Evolutionary conservation across 2,329 filamentous ascomycete species (phyloP), one percentile per base, ranked within the genome.

Genomic region (Phialophora expanda): DNA sequence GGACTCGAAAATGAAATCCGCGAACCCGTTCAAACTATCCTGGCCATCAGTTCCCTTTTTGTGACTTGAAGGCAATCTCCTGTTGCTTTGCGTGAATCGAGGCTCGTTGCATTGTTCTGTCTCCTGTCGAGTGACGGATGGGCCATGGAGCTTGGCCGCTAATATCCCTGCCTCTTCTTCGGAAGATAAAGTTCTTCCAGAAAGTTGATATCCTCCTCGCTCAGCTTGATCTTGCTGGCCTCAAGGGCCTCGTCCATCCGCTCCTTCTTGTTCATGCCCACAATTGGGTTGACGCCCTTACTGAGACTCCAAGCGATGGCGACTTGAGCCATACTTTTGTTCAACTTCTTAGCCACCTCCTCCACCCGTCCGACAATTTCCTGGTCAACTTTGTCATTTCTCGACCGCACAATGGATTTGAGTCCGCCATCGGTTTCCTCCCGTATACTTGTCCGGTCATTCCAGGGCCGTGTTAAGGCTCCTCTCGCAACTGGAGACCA

Each of bases 181-280:
- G 85, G 84, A 70, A 83, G 67, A 75, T 89, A 90, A 20, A 84
- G 79, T 74, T 87, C 87, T 75, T 90, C 87, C 4, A 90, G 75
- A 71, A 86, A 88, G 61, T 82, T 79, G 68, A 85, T 81, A 73
- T 90, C 87, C 67, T 89, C 86, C 0, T 83, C 79, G 0, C 80
- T 84, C 66, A 90, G 74, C 53, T 79, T 75, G 44, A 83, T 77
- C 66, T 78, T 77, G 50, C 77, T 74, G 59, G 77, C 79, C 48
- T 79, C 77, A 20, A 88, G 79, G 1, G 86, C 85, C 77, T 90
- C 86, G 41, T 88, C 84, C 53, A 90, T 83, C n/a, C 88, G 79
- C 64, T 82, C 79, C 38, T 83, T 78, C 61, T 81, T 89, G 68
- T 81, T 85, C 70, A 90, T 79, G 0, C 89, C 88, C 61, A 89